A percentile compares a stretch with the other conserved stretches of the same genome.
Evolutionary conservation across 306 rosid genomes (phyloP).

Genomic region (Vigna angularis): DNA sequence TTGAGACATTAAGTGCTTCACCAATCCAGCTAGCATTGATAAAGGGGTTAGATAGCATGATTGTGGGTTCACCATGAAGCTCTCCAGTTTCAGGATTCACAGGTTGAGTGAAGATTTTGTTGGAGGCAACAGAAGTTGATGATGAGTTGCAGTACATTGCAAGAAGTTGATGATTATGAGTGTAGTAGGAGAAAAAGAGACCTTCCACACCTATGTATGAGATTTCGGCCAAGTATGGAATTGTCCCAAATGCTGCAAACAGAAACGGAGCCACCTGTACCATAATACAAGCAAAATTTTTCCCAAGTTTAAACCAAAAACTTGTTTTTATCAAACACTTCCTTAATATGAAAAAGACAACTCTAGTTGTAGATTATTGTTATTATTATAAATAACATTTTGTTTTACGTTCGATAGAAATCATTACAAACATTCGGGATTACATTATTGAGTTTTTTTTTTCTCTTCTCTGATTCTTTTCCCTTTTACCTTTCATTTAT

Average conservation of each 20-base stretch:
- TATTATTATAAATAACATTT: no score
- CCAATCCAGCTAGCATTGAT: constrained; percentile 42
- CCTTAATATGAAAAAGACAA: background rate
- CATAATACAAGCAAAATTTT: background rate
- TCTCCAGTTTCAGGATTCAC: constrained; percentile 53
- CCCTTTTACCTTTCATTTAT: no score
- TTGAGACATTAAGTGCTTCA: constrained; percentile 35
- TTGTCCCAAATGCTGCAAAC: constrained; percentile 54
- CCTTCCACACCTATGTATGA: constrained; percentile 63
- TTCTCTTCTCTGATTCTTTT: no score
- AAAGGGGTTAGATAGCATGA: background rate
- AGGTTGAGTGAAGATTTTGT: constrained; percentile 46
- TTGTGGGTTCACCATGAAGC: constrained; percentile 46
- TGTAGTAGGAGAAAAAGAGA: constrained; percentile 57
- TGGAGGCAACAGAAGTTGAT: background rate
- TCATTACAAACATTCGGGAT: no score
- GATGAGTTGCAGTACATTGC: constrained; percentile 61
- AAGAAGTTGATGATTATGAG: constrained; percentile 43
- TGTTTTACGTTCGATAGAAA: no score
- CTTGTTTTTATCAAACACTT: no score
- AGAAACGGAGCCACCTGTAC: constrained; percentile 63
- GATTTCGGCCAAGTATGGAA: constrained; percentile 57
- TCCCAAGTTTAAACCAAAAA: background rate
- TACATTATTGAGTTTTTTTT: no score
- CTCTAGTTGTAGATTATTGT: no score